Conservation (phyloP, 2,329 filamentous ascomycete genomes). For the Scleromitrula shiraiana region DNA sequence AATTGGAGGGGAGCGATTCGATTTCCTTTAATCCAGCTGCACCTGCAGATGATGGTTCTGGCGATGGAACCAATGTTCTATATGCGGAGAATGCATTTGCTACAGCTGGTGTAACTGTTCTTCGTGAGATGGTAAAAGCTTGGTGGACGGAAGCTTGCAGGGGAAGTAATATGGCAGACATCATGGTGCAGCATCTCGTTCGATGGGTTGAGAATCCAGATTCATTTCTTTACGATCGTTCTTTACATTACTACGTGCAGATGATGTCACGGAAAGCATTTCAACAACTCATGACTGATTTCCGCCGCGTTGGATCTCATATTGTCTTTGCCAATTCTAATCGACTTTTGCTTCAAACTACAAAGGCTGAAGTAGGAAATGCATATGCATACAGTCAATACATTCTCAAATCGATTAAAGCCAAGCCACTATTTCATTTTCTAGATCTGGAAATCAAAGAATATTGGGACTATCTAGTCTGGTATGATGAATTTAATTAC, state of each 20-base stretch:
- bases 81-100: constrained; percentile 87
- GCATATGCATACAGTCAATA: constrained; percentile 96
- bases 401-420: constrained; percentile 94
- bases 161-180: constrained; percentile 89
- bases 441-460: constrained; percentile 96
- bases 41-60: constrained; percentile 48
- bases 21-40: constrained; percentile 75
- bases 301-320: constrained; percentile 87
- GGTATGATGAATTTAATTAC: constrained; percentile 99
- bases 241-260: constrained; percentile 93
- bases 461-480: constrained; percentile 98
- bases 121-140: constrained; percentile 95
- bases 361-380: constrained; percentile 92
- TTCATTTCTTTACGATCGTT: constrained; percentile 91
- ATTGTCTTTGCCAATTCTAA: constrained; percentile 93
- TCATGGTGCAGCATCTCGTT: constrained; percentile 94
- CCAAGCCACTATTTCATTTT: constrained; percentile 92
- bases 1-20: constrained; percentile 83
- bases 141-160: constrained; percentile 96
- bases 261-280: constrained; percentile 98
- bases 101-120: constrained; percentile 79
- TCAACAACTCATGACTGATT: constrained; percentile 94
- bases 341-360: constrained; percentile 85
- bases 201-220: constrained; percentile 93
- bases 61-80: constrained; percentile 60